Percentiles rank a stretch among this genome's conserved stretches.
Evolutionary conservation across 345 rosid species (phyloP).

Genomic region (Eucalyptus sideroxylon): DNA sequence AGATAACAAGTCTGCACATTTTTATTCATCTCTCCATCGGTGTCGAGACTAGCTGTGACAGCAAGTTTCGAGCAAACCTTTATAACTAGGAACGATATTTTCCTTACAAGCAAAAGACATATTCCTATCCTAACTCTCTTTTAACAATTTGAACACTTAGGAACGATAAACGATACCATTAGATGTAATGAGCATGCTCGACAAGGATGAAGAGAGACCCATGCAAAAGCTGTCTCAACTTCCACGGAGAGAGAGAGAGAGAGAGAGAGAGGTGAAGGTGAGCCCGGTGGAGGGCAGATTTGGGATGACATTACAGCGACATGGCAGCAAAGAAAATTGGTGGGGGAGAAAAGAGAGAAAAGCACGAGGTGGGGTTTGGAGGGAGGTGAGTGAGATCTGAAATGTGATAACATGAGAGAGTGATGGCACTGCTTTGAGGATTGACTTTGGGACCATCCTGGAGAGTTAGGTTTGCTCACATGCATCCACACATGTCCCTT

Average conservation of each 20-base stretch:
- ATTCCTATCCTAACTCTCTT: background rate
- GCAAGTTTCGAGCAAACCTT: background rate
- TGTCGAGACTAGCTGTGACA: background rate
- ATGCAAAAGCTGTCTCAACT: background rate
- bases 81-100: background rate
- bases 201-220: background rate
- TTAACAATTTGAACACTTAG: background rate
- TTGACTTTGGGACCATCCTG: background rate
- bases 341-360: background rate
- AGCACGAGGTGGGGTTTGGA: background rate
- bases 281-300: background rate
- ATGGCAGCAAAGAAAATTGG: background rate
- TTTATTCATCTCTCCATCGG: no score
- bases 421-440: background rate
- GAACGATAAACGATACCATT: background rate
- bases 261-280: background rate
- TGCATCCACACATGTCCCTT: background rate
- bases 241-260: background rate
- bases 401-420: background rate
- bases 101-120: background rate
- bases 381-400: background rate
- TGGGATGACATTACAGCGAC: background rate
- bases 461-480: slow-evolving; percentile 33
- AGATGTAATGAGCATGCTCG: background rate
- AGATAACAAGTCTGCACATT: no score